Evolutionary conservation across 805 yeast species (phyloP), one percentile per base, ranked within the genome.

Genomic region (Zygoascus flipseniorum): DNA sequence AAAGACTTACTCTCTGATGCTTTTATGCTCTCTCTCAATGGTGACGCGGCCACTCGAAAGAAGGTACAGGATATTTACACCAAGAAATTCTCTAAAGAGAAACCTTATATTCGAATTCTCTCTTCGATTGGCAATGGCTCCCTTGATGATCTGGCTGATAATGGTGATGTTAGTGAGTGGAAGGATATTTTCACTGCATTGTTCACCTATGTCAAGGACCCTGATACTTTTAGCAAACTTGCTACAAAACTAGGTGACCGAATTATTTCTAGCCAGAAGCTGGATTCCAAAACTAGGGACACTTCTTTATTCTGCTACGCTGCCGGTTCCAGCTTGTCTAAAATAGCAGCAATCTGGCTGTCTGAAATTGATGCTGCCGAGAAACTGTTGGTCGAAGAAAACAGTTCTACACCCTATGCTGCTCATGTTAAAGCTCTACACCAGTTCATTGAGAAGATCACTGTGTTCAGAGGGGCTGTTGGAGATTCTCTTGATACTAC

Each of bases 341-440:
- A 83, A 63, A 83, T 89, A 47, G 80, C 95, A 4, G 68, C 73
- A 11, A 79, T 93, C 58, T 93, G 99, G 99, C 76, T 87, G 51
- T 73, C 80, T 28, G 99, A 93, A 68, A 72, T 85, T 62, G 70
- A 76, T 48, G 64, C 72, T 1, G 63, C 72, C 31, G 83, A 80
- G 58, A 69, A 71, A 9, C 67, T 73, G 43, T 66, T 78, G 43
- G 58, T 72, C 41, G 62, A 64, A 43, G 41, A 42, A 1, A 57
- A 57, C 16, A 46, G 57, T 23, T 66, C 66, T 10, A 79, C 96
- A 2, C 81, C 88, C 1, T 84, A 85, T 52, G 93, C 85, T 58
- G 96, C 96, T 20, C 89, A 89, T 63, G 82, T 85, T 60, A 85
- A 80, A 60, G 85, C 96, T 8, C 74, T 92, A 66, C 83, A 85